Evolutionary conservation across 2,329 filamentous ascomycete species (phyloP).

Genomic region (Sporothrix protearum): DNA sequence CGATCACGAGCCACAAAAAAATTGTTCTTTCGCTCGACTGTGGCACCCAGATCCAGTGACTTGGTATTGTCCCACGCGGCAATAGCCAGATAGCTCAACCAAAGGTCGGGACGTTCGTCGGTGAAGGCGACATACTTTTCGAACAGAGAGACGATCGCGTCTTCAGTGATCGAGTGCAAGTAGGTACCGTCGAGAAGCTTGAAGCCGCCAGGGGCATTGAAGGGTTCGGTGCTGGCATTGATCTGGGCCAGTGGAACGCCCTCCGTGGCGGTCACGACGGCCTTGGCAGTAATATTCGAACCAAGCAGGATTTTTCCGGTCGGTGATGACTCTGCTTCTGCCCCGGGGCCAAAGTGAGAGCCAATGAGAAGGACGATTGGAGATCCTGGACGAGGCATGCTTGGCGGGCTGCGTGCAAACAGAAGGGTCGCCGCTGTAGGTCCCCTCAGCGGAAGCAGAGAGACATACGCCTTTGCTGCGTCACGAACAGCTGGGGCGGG

Average conservation of each 20-base stretch:
- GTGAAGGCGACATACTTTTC: conserved; percentile 9
- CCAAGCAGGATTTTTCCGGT: neutral
- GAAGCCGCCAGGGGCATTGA: neutral
- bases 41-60: neutral
- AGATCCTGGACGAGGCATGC: neutral
- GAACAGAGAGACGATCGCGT: conserved; percentile 3
- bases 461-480: neutral
- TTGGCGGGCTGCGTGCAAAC: neutral
- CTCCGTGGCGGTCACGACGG: neutral
- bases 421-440: neutral
- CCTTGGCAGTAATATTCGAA: neutral
- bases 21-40: conserved; percentile 5
- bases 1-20: neutral
- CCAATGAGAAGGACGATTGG: neutral
- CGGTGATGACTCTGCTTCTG: neutral
- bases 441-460: neutral
- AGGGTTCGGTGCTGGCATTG: neutral
- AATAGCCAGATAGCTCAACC: neutral
- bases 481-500: conserved; percentile 28
- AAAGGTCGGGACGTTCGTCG: neutral
- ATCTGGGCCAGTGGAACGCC: conserved; percentile 1
- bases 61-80: conserved; percentile 16
- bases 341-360: neutral
- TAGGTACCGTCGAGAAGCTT: conserved; percentile 2
- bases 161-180: neutral